Conservation (phyloP, 1,284 basidiomycete genomes). For the Irpex rosettiformis region DNA sequence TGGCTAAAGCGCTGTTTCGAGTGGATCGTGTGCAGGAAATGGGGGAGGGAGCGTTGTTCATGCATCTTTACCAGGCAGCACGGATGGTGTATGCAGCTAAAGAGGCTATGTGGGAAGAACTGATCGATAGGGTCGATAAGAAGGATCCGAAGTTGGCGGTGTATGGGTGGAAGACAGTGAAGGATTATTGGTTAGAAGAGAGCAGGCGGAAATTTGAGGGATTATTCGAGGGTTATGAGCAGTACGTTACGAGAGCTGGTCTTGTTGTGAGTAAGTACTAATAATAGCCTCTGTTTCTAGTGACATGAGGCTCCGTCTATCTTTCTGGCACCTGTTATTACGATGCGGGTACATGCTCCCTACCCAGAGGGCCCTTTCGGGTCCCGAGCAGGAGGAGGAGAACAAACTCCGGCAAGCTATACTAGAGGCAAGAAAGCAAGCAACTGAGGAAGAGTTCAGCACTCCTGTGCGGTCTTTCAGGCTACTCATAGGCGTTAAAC, state of each 20-base stretch:
- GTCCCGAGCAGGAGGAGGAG: slow-evolving; percentile 65
- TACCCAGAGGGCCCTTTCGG: slow-evolving; percentile 53
- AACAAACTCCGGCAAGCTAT: slow-evolving; percentile 58
- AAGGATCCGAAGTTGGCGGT: slow-evolving; percentile 45
- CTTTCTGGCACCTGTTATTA: slow-evolving; percentile 62
- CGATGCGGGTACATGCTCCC: slow-evolving; percentile 60
- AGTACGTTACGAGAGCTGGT: slow-evolving; percentile 35
- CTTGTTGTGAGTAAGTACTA: slow-evolving; percentile 1
- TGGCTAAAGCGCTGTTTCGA: slow-evolving; percentile 33
- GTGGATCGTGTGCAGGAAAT: slow-evolving; percentile 42
- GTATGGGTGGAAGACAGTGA: slow-evolving; percentile 61
- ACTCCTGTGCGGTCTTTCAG: slow-evolving; percentile 55
- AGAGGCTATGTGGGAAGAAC: slow-evolving; percentile 74
- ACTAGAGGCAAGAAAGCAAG: slow-evolving; percentile 52
- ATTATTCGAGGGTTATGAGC: slow-evolving; percentile 55
- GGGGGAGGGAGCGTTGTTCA: slow-evolving; percentile 58
- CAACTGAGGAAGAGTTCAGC: slow-evolving; percentile 51
- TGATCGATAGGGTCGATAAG: slow-evolving; percentile 40
- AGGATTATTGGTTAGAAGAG: slow-evolving; percentile 46
- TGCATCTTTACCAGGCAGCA: slow-evolving; percentile 66
- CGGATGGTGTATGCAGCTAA: slow-evolving; percentile 62
- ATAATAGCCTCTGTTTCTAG: slow-evolving; percentile 28
- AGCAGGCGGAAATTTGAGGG: slow-evolving; percentile 55
- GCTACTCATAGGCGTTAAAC: slow-evolving; percentile 62
- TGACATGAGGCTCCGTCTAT: slow-evolving; percentile 66